phyloP scores from a whole-genome alignment of 257 asterid genomes.

The Fraxinus cuspidata region DNA sequence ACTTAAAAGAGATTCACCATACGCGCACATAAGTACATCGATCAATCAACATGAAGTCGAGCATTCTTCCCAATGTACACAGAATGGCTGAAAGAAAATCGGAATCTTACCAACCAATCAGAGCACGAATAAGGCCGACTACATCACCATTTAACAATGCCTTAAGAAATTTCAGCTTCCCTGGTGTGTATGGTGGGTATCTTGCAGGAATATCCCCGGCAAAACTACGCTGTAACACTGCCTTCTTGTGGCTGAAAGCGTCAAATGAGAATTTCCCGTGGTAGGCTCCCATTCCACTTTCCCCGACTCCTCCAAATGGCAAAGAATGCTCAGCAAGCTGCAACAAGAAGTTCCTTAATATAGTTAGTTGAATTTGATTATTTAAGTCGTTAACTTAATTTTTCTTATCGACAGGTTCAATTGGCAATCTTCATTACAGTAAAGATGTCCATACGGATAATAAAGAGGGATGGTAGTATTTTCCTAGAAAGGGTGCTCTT shows the following conservation, averaged over 20 bases:
- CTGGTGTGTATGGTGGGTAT: slow-evolving; percentile 77
- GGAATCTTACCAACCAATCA: slow-evolving; percentile 62
- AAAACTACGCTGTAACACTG: slow-evolving; percentile 67
- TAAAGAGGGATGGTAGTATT: neutral
- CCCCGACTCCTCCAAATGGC: slow-evolving; percentile 97
- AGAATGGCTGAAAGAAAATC: slow-evolving; percentile 4
- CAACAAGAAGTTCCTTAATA: neutral
- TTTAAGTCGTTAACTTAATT: too few relatives aligned
- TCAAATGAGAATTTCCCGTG: slow-evolving; percentile 90
- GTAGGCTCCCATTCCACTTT: slow-evolving; percentile 94
- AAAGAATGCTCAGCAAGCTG: slow-evolving; percentile 58
- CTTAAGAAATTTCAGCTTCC: slow-evolving; percentile 58
- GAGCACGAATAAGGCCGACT: slow-evolving; percentile 54
- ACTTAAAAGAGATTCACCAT: neutral
- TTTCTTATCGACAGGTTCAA: too few relatives aligned
- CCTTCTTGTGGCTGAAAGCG: slow-evolving; percentile 87
- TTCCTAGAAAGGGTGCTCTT: neutral
- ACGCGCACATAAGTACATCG: neutral
- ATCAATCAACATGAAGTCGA: neutral
- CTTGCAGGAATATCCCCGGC: slow-evolving; percentile 70
- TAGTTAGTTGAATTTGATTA: too few relatives aligned
- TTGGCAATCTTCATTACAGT: neutral
- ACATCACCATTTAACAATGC: slow-evolving; percentile 64
- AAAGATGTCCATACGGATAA: neutral
- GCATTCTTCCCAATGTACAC: slow-evolving; percentile 6